phyloP scores from a whole-genome alignment of 495 filamentous ascomycete species.

The Lophiostoma macrostomum region DNA sequence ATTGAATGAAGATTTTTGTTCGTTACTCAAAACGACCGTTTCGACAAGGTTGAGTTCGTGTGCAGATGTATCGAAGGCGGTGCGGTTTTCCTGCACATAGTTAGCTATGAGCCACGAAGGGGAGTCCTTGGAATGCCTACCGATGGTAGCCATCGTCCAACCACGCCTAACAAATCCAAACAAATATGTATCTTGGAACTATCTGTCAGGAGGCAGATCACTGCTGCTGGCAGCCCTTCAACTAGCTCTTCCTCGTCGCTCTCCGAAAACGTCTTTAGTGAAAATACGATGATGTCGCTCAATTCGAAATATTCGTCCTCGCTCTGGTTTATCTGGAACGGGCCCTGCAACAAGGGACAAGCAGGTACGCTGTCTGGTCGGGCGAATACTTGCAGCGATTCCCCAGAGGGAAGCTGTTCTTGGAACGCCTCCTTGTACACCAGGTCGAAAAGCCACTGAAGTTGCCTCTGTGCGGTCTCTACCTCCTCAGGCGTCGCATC shows the following conservation, averaged over 20 bases:
- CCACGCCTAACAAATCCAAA: constrained; percentile 73
- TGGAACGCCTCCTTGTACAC: constrained; percentile 69
- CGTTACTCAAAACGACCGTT: constrained; percentile 11
- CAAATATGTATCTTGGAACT: constrained; percentile 73
- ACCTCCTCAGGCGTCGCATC: constrained; percentile 53
- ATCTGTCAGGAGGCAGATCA: constrained; percentile 72
- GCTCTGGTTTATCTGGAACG: constrained; percentile 61
- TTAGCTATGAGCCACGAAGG: not conserved
- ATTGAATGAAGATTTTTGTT: constrained; percentile 7
- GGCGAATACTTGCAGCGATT: constrained; percentile 58
- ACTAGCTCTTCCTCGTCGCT: constrained; percentile 55
- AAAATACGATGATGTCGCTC: constrained; percentile 58
- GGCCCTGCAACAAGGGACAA: constrained; percentile 79
- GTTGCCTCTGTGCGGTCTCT: constrained; percentile 65
- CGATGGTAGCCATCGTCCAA: constrained; percentile 77
- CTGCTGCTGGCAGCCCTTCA: constrained; percentile 45
- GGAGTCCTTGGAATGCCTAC: constrained; percentile 14
- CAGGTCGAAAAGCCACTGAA: constrained; percentile 78
- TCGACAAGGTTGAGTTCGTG: constrained; percentile 43
- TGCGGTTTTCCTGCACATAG: constrained; percentile 1
- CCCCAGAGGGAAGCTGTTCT: constrained; percentile 41
- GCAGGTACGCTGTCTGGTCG: constrained; percentile 68
- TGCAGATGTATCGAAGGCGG: constrained; percentile 44
- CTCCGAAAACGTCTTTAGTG: constrained; percentile 50
- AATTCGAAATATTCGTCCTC: constrained; percentile 68